A percentile compares a stretch with the other conserved stretches of the same genome.
These are phyloP conservation scores for Oldenlandia corymbosa DNA, from an alignment of 257 asterid genomes.

Conservation along the genomic window DNA sequence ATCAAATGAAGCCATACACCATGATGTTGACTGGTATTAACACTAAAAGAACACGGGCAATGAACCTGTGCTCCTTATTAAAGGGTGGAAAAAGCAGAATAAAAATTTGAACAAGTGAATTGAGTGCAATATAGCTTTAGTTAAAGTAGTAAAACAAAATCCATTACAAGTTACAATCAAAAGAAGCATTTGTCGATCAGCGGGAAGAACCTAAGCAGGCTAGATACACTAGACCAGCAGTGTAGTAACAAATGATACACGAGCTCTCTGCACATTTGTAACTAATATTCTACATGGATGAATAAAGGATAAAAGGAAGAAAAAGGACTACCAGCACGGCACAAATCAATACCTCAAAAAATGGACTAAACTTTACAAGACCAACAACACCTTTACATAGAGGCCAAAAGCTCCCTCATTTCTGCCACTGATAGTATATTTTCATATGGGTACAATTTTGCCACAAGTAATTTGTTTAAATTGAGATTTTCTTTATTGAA, in stretches of 20 bases:
- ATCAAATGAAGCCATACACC: no score
- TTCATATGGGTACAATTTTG: conserved; percentile 76
- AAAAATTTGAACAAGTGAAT: no score
- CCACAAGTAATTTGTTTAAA: no score
- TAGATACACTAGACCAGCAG: neutral
- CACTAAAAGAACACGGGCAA: no score
- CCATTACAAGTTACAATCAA: conserved; percentile 9
- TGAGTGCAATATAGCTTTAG: no score
- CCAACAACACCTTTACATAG: conserved; percentile 48
- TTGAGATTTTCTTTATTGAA: no score
- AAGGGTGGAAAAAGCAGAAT: no score
- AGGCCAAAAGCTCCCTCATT: conserved; percentile 71
- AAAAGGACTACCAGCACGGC: neutral
- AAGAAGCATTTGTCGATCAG: neutral
- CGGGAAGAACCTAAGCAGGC: neutral
- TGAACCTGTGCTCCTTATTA: no score
- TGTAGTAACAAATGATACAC: conserved; percentile 4
- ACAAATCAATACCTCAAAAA: conserved; percentile 5
- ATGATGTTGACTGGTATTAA: no score
- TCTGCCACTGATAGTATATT: conserved; percentile 66
- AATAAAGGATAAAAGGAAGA: neutral
- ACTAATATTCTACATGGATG: neutral
- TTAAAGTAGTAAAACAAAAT: no score
- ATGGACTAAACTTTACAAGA: neutral
- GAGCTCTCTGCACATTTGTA: no score